Conservation (phyloP, 139 green algal genomes). For the Closterium sp. region DNA sequence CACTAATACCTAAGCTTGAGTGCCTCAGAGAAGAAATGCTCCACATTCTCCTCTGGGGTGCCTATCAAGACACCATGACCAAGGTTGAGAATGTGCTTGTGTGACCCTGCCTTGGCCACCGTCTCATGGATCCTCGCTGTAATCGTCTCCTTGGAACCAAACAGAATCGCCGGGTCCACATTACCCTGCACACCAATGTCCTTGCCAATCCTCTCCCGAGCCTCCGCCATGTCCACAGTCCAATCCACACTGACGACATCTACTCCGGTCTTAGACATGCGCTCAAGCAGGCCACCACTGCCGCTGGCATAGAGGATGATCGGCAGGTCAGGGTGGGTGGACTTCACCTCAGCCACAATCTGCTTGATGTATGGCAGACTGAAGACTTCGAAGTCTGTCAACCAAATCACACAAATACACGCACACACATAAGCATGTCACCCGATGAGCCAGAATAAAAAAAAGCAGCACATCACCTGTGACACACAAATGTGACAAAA, state of each 20-base stretch:
- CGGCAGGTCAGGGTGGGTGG: constrained; percentile 74
- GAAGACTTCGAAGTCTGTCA: constrained; percentile 74
- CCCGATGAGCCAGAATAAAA: background rate
- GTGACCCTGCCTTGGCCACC: constrained; percentile 68
- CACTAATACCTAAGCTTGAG: constrained; percentile 18
- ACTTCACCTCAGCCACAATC: constrained; percentile 75
- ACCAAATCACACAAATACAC: background rate
- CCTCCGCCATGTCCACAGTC: constrained; percentile 95
- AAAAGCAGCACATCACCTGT: background rate
- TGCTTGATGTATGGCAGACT: constrained; percentile 86
- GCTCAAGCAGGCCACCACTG: constrained; percentile 86
- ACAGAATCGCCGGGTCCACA: constrained; percentile 89
- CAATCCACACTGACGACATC: constrained; percentile 94
- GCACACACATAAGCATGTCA: background rate
- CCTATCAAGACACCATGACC: constrained; percentile 93
- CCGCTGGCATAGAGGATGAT: constrained; percentile 95
- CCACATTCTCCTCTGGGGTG: constrained; percentile 94
- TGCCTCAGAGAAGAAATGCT: constrained; percentile 82
- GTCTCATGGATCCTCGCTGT: constrained; percentile 53
- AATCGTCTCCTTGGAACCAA: constrained; percentile 74
- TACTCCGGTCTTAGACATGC: constrained; percentile 61
- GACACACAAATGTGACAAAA: background rate
- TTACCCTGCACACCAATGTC: constrained; percentile 85
- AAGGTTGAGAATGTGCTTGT: constrained; percentile 91
- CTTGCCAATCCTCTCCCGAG: constrained; percentile 68